These are phyloP conservation scores for Sporisorium exsertum DNA, from an alignment of 1,284 basidiomycete genomes.

Conservation along the genomic window DNA sequence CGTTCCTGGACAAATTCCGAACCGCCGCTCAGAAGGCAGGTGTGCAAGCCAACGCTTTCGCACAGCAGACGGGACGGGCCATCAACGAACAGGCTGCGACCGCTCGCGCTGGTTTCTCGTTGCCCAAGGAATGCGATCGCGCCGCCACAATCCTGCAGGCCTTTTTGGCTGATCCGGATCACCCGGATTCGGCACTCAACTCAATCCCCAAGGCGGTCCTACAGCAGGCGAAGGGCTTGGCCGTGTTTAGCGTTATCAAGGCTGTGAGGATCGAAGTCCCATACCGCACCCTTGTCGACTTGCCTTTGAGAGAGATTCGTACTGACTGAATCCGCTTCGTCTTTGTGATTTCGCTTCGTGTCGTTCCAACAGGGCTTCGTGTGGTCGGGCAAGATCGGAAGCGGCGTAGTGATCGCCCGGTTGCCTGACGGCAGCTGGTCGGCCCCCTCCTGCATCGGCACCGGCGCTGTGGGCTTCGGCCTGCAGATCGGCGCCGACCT, in stretches of 20 bases:
- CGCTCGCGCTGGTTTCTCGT: constrained; percentile 63
- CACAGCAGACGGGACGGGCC: constrained; percentile 55
- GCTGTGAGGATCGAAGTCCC: constrained; percentile 46
- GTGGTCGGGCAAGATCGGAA: constrained; percentile 95
- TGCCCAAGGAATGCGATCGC: constrained; percentile 74
- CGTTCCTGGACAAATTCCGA: constrained; percentile 82
- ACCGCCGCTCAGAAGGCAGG: constrained; percentile 83
- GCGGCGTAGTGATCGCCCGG: constrained; percentile 91
- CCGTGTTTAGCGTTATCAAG: constrained; percentile 90
- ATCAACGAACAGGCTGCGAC: constrained; percentile 58
- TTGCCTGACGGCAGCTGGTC: constrained; percentile 97
- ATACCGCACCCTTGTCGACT: background rate
- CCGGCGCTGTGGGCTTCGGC: constrained; percentile 88
- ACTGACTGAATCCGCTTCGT: too few species aligned
- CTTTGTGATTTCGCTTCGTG: background rate
- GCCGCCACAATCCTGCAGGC: constrained; percentile 89
- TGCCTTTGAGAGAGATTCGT: background rate
- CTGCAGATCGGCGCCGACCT: constrained; percentile 81
- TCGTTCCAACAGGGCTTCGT: constrained; percentile 77
- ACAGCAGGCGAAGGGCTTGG: constrained; percentile 83
- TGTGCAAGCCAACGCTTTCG: constrained; percentile 62
- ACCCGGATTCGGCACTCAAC: constrained; percentile 91
- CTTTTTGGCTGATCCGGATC: constrained; percentile 89
- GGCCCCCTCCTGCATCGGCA: constrained; percentile 96
- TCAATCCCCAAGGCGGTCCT: constrained; percentile 94